Evolutionary conservation across 176 grass and related monocot genomes (phyloP).

Genomic region (Juncus inflexus): DNA sequence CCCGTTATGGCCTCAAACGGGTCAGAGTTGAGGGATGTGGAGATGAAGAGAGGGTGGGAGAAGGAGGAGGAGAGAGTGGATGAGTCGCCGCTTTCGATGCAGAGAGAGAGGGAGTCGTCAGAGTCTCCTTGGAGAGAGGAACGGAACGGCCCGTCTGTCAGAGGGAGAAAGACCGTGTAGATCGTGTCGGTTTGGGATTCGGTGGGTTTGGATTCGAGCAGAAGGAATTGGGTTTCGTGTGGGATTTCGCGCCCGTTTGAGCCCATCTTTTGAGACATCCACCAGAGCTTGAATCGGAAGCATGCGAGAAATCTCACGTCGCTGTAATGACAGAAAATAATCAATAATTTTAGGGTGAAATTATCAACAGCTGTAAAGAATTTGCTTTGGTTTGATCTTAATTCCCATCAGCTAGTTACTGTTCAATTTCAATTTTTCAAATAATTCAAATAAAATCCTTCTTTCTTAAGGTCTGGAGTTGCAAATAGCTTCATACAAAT

Average conservation of each 20-base stretch:
- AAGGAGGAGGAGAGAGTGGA: constrained; percentile 34
- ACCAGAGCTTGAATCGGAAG: constrained; percentile 98
- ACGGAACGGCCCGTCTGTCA: constrained; percentile 73
- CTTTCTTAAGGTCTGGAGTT: neutral
- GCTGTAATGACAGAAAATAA: constrained; percentile 20
- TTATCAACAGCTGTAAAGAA: constrained; percentile 3
- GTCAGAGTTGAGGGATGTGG: constrained; percentile 61
- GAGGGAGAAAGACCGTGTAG: constrained; percentile 82
- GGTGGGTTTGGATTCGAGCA: constrained; percentile 54
- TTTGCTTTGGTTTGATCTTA: neutral
- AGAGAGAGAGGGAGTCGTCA: constrained; percentile 58
- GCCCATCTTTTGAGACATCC: constrained; percentile 96
- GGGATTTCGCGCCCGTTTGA: constrained; percentile 67
- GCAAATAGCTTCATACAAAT: neutral
- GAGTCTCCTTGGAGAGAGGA: constrained; percentile 72
- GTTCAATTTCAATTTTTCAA: neutral
- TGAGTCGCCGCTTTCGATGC: constrained; percentile 81
- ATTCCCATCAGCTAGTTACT: neutral
- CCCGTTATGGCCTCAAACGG: constrained; percentile 74
- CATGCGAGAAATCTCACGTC: constrained; percentile 64
- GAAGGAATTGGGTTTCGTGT: constrained; percentile 90
- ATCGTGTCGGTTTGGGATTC: constrained; percentile 9
- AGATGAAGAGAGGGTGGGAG: constrained; percentile 49
- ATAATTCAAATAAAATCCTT: neutral
- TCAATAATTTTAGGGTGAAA: too few species aligned